These are phyloP conservation scores for Batrachochytrium dendrobatidis DNA, from an alignment of 371 early-diverging fungal species.

Conservation along the genomic window DNA sequence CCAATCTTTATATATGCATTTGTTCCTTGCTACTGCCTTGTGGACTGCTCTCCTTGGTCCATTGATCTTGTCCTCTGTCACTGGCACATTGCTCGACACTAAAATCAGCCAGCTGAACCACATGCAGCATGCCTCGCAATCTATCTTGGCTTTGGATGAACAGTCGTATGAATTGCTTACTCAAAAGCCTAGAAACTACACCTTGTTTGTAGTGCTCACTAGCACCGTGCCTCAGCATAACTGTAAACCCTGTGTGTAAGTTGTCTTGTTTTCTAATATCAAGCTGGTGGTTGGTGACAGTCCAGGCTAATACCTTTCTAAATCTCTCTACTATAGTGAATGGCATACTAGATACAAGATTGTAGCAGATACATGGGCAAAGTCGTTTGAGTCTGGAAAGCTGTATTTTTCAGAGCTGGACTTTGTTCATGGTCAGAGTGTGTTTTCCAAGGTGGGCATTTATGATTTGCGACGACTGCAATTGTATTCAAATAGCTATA, in stretches of 20 bases:
- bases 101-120: neutral
- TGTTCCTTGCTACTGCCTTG: no score
- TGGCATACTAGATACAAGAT: constrained; percentile 57
- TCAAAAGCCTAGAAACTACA: constrained; percentile 69
- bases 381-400: constrained; percentile 16
- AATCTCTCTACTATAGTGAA: no score
- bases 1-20: no score
- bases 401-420: constrained; percentile 68
- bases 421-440: constrained; percentile 61
- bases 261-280: no score
- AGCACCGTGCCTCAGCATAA: constrained; percentile 58
- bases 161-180: constrained; percentile 55
- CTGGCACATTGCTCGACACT: neutral
- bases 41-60: no score
- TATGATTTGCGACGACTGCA: no score
- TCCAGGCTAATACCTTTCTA: no score
- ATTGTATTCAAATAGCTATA: no score
- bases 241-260: constrained; percentile 71
- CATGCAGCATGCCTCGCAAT: neutral
- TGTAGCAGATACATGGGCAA: constrained; percentile 43
- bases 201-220: constrained; percentile 66
- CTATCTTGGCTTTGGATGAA: constrained; percentile 53
- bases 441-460: constrained; percentile 61
- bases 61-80: neutral
- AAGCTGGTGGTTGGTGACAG: no score